Base-by-base conservation (phyloP, 2,329 filamentous ascomycete genomes). In the Phialemonium atrogriseum region DNA sequence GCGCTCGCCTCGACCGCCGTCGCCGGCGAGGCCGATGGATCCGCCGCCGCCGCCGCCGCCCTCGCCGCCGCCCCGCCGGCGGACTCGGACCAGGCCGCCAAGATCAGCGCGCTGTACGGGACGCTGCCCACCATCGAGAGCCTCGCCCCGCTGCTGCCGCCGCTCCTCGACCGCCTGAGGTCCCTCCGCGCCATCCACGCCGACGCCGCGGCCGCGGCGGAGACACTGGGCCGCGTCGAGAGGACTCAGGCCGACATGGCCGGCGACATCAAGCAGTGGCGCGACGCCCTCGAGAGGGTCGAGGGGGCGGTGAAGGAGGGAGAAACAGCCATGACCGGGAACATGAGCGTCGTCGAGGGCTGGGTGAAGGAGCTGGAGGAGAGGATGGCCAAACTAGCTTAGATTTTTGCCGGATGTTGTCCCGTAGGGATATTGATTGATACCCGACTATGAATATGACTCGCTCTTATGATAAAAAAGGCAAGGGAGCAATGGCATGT, bases 61-160 rank as follows among this genome's bases (percentile, higher is more conserved):
- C n/a, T n/a, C n/a, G n/a, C n/a, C n/a, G n/a, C n/a, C n/a, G n/a
- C n/a, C n/a, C n/a, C n/a, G n/a, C n/a, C n/a, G n/a, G 60, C 72
- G 35, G 66, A 80, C 41, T 62, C 69, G 7, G 86, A 94, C 46
- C 83, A 93, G 46, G 71, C 78, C 24, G 71, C 84, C 32, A 94
- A 94, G 54, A 83, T 98, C 53, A 91, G 94, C 43, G 84, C 88
- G 2, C 72, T 98, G 5, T 95, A 95, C 56, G 82, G 84, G 2
- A 84, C 86, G 4, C 64, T 98, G 11, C 81, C 87, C 2, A 91
- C 85, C 0, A 91, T 98, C 36, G 87, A 94, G 56, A 83, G 72
- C 35, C 68, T 98, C 7, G 73, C 85, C 5, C 91, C 91, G 1
- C 68, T 94, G 12, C 69, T 98, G 4, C 89, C 91, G 2, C 75